phyloP scores from a whole-genome alignment of 1,284 basidiomycete genomes.

The Ceratobasidium papillatum region DNA sequence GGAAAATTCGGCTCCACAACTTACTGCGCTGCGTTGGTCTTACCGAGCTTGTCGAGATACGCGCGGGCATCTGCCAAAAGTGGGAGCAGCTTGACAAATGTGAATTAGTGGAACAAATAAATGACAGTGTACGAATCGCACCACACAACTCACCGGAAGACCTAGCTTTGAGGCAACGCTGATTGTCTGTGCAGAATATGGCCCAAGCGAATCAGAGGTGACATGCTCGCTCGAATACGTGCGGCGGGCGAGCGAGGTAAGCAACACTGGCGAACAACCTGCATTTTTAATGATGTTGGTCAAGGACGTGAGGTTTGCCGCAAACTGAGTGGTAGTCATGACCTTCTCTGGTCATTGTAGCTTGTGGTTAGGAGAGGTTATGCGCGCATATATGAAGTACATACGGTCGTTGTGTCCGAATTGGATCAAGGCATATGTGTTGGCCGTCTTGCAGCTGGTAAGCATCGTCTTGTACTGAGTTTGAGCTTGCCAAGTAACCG shows the following conservation, averaged over 20 bases:
- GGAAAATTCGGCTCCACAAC: background rate
- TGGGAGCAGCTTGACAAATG: conserved; percentile 4
- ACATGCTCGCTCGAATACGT: conserved; percentile 24
- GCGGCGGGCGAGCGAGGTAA: conserved; percentile 32
- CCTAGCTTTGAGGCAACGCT: conserved; percentile 28
- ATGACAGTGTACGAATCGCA: background rate
- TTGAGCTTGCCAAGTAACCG: conserved; percentile 36
- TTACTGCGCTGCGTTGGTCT: conserved; percentile 16
- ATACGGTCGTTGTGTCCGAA: conserved; percentile 28
- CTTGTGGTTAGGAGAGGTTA: background rate
- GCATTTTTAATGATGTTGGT: conserved; percentile 35
- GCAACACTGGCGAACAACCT: conserved; percentile 26
- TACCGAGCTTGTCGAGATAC: conserved; percentile 31
- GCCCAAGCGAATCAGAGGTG: conserved; percentile 26
- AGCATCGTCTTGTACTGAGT: conserved; percentile 31
- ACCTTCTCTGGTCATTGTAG: conserved; percentile 1
- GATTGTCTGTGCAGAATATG: conserved; percentile 30
- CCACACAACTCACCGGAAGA: conserved; percentile 10
- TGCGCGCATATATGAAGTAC: background rate
- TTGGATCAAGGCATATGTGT: conserved; percentile 35
- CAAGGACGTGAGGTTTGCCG: conserved; percentile 26
- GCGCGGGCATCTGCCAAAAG: conserved; percentile 23
- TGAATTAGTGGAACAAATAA: background rate
- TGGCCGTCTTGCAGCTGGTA: conserved; percentile 30
- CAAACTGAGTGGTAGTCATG: conserved; percentile 26